A percentile compares a stretch with the other conserved stretches of the same genome.
These are phyloP conservation scores for Aspergillus niger DNA, from an alignment of 2,329 filamentous ascomycete species.

Conservation along the genomic window DNA sequence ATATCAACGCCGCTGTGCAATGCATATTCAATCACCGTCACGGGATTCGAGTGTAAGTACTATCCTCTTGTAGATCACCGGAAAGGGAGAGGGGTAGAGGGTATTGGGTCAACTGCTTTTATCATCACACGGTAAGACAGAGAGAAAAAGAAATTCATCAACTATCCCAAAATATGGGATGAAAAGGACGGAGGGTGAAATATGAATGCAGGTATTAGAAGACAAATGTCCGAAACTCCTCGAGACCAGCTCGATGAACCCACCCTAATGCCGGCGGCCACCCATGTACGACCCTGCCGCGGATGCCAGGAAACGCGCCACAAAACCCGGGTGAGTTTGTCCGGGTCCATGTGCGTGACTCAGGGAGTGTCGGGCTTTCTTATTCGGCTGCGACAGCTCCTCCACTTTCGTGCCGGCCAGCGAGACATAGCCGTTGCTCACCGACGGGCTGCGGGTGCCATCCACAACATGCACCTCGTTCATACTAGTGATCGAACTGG, in stretches of 20 bases:
- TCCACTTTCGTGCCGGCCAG: slow-evolving; percentile 38
- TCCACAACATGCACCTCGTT: slow-evolving; percentile 40
- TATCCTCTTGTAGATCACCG: no score
- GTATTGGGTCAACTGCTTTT: not conserved
- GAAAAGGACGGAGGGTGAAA: no score
- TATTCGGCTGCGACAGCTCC: slow-evolving; percentile 43
- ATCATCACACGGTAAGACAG: not conserved
- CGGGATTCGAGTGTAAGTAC: no score
- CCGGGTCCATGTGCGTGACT: slow-evolving; percentile 11
- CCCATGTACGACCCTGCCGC: slow-evolving; percentile 46
- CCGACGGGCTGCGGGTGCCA: slow-evolving; percentile 34
- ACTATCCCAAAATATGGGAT: no score
- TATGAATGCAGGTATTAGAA: not conserved
- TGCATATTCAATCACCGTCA: no score
- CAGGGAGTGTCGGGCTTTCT: slow-evolving; percentile 42
- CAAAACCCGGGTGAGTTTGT: slow-evolving; percentile 34
- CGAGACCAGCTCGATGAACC: slow-evolving; percentile 15
- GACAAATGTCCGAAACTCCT: not conserved
- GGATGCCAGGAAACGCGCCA: slow-evolving; percentile 47
- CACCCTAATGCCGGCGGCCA: slow-evolving; percentile 29
- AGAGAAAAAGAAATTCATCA: no score
- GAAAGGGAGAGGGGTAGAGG: not conserved
- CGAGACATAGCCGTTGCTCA: slow-evolving; percentile 40
- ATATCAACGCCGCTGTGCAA: no score
- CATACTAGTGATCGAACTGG: slow-evolving; percentile 37